Base-by-base conservation (phyloP, 495 filamentous ascomycete genomes). In the Trichocladium uniseriatum region DNA sequence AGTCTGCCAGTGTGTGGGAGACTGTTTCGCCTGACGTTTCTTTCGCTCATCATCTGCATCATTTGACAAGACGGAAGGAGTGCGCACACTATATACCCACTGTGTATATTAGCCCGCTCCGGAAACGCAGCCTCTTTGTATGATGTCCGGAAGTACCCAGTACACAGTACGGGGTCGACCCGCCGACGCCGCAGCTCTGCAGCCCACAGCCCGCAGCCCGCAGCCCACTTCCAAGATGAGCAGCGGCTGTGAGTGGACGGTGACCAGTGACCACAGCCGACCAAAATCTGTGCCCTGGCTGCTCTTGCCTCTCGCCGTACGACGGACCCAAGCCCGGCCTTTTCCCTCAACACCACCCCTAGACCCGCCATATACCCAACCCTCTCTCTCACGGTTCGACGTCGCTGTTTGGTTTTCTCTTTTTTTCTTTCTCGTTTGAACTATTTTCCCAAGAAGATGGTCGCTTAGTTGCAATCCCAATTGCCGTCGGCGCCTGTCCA, bases 401-500 rank as follows among this genome's bases (percentile, higher is more conserved):
- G 18, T 27, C 34, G 34, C 11, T 14, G 10, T 18, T 32, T 29
- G 18, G 2, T 9, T 43, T 40, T 43, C 35, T 7, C 38, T 36
- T 34, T 41, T 35, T 38, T 37, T 37, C 20, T 22, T 19, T 22
- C 28, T 43, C 24, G 16, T 49, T 28, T n/a, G 29, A 15, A 27
- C 39, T 45, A 15, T 36, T 31, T 51, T 35, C 40, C 18, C n/a
- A 21, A 21, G 13, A 38, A 35, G 38, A 58, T 58, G 60, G 40
- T 49, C 35, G 49, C 49, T 49, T 63, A 43, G 57, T 60, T 59
- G 42, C 55, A 46, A 44, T 36, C 32, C 14, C 46, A 50, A 50
- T 56, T 45, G 41, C 42, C 47, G 34, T 36, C 43, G 29, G 31
- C 42, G 7, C 36, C 47, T 29, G 11, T 32, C 31, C n/a, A n/a